Evolutionary conservation across 805 yeast genomes (phyloP).

Genomic region (Priceomyces castillae): DNA sequence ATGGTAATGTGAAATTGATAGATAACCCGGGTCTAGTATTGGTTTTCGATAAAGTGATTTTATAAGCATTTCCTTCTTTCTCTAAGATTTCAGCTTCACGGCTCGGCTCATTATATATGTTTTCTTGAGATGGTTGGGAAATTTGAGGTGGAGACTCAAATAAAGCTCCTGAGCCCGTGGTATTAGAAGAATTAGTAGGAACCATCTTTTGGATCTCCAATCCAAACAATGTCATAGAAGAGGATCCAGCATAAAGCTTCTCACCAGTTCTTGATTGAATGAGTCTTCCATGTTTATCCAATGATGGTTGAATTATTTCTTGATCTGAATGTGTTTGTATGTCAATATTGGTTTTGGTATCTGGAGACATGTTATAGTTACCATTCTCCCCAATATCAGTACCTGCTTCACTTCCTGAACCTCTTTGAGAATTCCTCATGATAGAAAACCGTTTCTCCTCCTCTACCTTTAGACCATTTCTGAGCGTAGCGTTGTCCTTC

Average conservation of each 20-base stretch:
- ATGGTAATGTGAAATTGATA: slow-evolving; percentile 70
- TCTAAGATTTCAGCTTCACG: slow-evolving; percentile 60
- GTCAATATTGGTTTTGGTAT: neutral
- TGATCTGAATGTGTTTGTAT: neutral
- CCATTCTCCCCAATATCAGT: no score
- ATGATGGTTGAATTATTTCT: slow-evolving; percentile 67
- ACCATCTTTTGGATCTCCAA: slow-evolving; percentile 70
- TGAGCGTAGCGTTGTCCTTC: slow-evolving; percentile 59
- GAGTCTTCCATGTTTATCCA: slow-evolving; percentile 68
- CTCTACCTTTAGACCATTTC: slow-evolving; percentile 40
- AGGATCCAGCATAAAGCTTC: slow-evolving; percentile 72
- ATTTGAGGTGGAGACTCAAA: slow-evolving; percentile 9
- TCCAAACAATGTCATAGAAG: slow-evolving; percentile 80
- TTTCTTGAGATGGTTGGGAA: slow-evolving; percentile 6
- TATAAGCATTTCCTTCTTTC: slow-evolving; percentile 74
- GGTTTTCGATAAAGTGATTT: slow-evolving; percentile 64
- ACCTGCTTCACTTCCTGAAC: neutral
- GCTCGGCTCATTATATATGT: slow-evolving; percentile 10
- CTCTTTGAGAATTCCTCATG: no score
- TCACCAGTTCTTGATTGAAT: slow-evolving; percentile 76
- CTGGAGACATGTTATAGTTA: no score
- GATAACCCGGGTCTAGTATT: slow-evolving; percentile 66
- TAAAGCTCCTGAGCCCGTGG: slow-evolving; percentile 9
- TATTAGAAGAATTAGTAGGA: slow-evolving; percentile 23
- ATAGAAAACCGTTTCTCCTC: slow-evolving; percentile 12